A percentile compares a stretch with the other conserved stretches of the same genome.
phyloP scores from a whole-genome alignment of 768 basidiomycete genomes.

The Antrodiella citrinella region DNA sequence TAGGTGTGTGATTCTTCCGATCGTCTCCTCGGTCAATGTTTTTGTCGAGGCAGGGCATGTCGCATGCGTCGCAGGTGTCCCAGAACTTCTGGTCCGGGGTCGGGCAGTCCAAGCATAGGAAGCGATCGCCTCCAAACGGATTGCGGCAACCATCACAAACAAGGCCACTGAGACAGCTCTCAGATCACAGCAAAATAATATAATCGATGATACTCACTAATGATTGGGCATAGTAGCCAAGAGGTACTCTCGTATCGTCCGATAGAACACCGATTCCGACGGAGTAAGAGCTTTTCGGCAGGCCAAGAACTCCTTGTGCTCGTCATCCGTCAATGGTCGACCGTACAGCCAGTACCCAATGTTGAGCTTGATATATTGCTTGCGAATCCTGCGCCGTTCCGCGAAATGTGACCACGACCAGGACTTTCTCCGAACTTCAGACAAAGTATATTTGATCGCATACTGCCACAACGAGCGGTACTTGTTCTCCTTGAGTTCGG shows the following conservation, averaged over 20 bases:
- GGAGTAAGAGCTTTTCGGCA: slow-evolving; percentile 15
- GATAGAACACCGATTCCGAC: slow-evolving; percentile 18
- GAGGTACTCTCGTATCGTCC: slow-evolving; percentile 13
- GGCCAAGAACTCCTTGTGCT: slow-evolving; percentile 15
- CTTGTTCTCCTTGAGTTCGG: slow-evolving; percentile 17
- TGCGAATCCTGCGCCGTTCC: slow-evolving; percentile 21
- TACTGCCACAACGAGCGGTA: slow-evolving; percentile 25
- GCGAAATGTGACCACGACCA: slow-evolving; percentile 27
- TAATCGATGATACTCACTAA: slow-evolving; percentile 13
- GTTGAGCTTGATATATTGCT: slow-evolving; percentile 22
- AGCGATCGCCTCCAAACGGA: slow-evolving; percentile 8
- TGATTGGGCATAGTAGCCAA: slow-evolving; percentile 18
- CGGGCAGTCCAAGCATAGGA: slow-evolving; percentile 11
- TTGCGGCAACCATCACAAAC: slow-evolving; percentile 12
- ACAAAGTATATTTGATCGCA: slow-evolving; percentile 19
- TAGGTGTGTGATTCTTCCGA: slow-evolving; percentile 6
- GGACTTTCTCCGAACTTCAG: slow-evolving; percentile 15
- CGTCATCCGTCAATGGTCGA: slow-evolving; percentile 8
- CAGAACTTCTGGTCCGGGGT: slow-evolving; percentile 7
- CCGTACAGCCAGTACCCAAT: slow-evolving; percentile 15
- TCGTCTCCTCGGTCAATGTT: slow-evolving; percentile 3
- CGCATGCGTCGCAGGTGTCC: slow-evolving; percentile 15
- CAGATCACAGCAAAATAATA: not conserved
- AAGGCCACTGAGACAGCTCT: slow-evolving; percentile 1
- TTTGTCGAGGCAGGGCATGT: slow-evolving; percentile 8